Evolutionary conservation across 2,329 filamentous ascomycete genomes (phyloP).

Genomic region (Pseudogymnoascus destructans): DNA sequence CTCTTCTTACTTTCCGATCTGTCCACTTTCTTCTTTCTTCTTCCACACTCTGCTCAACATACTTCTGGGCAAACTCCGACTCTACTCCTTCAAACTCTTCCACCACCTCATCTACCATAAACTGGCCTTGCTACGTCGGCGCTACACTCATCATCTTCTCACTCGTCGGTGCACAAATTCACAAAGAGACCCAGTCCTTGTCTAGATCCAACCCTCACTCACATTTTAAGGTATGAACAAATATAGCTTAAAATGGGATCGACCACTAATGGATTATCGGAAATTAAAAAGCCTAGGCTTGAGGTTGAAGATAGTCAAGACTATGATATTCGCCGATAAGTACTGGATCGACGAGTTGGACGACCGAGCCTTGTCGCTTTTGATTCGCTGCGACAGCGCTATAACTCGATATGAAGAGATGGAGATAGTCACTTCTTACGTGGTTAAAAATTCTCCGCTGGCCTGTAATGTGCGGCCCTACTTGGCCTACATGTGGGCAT

Average conservation of each 20-base stretch:
- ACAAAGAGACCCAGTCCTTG: neutral
- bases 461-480: neutral
- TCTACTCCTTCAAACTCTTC: neutral
- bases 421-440: neutral
- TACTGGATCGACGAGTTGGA: neutral
- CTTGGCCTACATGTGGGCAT: neutral
- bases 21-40: neutral
- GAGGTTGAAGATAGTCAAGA: neutral
- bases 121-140: neutral
- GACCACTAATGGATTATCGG: neutral
- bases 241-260: neutral
- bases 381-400: too few relatives aligned
- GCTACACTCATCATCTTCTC: neutral
- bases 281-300: neutral
- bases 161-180: neutral
- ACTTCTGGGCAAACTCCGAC: neutral
- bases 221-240: neutral
- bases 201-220: neutral
- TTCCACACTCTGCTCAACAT: neutral
- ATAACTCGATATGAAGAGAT: too few relatives aligned
- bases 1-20: neutral
- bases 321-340: neutral
- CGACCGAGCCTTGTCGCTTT: neutral
- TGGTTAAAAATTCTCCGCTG: neutral
- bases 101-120: neutral